Evolutionary conservation across 768 basidiomycete species (phyloP), one percentile per base, ranked within the genome.

Genomic region (Solioccasus polychromus): DNA sequence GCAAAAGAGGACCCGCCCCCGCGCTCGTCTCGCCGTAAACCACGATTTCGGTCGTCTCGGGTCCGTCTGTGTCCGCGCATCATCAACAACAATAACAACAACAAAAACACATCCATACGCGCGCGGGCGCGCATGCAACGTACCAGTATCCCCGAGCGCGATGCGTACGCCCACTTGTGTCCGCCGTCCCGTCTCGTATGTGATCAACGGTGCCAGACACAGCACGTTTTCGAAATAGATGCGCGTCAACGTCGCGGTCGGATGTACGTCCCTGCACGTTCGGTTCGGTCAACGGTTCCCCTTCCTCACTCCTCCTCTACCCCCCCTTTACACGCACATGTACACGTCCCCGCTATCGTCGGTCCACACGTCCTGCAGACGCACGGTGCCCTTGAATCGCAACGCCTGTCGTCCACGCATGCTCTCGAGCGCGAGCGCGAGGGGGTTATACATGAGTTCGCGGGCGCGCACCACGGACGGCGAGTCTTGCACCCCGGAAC

Each of bases 261-360:
- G 83, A 50, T 90, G 84, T 9, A 90, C 76, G 53, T 88, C 82
- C 70, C 87, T 87, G n/a, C n/a, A 31, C n/a, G n/a, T n/a, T n/a
- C n/a, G n/a, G n/a, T n/a, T n/a, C n/a, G n/a, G n/a, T n/a, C n/a
- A n/a, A n/a, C n/a, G n/a, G n/a, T n/a, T n/a, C n/a, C n/a, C n/a
- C n/a, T n/a, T n/a, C n/a, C n/a, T n/a, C n/a, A n/a, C n/a, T n/a
- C n/a, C n/a, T n/a, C n/a, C n/a, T n/a, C n/a, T n/a, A n/a, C n/a
- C n/a, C n/a, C n/a, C n/a, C n/a, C n/a, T n/a, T n/a, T n/a, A n/a
- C n/a, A n/a, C n/a, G n/a, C 43, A 54, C 77, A 78, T 63, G 45
- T 63, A 60, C 19, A 77, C 68, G 19, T 71, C 79, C 14, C 76
- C 79, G 29, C 71, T 71, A 35, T 76, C 73, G 60, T 89, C 87